A percentile compares a stretch with the other conserved stretches of the same genome.
Conservation (phyloP, 1,284 basidiomycete species). For the Neonothopanus nambi region DNA sequence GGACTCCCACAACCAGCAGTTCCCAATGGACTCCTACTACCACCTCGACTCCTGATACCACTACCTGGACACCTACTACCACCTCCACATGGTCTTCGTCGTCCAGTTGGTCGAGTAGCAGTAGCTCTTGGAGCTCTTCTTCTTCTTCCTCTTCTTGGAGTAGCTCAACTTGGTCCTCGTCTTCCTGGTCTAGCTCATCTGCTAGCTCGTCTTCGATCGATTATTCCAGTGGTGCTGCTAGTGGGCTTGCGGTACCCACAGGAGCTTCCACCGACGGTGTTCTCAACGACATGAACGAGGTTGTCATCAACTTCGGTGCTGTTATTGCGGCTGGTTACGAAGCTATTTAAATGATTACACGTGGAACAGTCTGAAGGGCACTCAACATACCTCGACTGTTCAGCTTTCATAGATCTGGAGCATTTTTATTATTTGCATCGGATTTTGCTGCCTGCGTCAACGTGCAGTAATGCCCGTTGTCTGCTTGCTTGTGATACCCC, state of each 20-base stretch:
- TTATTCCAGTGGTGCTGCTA: conserved; percentile 20
- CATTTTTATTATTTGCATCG: too few species aligned
- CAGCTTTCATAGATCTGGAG: background rate
- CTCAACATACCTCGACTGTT: background rate
- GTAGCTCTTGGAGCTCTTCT: conserved; percentile 22
- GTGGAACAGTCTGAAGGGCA: too few species aligned
- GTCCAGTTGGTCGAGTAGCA: conserved; percentile 15
- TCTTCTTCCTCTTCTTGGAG: conserved; percentile 22
- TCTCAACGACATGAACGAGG: conserved; percentile 34
- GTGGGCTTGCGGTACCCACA: conserved; percentile 33
- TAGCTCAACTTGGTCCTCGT: conserved; percentile 15
- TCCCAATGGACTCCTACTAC: conserved; percentile 24
- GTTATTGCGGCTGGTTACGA: background rate
- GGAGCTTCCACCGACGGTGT: conserved; percentile 30
- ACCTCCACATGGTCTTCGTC: conserved; percentile 21
- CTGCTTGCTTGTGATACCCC: too few species aligned
- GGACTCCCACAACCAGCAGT: conserved; percentile 18
- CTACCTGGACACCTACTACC: conserved; percentile 24
- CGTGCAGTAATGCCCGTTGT: too few species aligned
- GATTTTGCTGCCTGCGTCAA: too few species aligned
- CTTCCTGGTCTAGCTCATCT: conserved; percentile 25
- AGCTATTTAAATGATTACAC: background rate
- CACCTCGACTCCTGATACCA: conserved; percentile 17
- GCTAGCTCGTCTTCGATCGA: conserved; percentile 20
- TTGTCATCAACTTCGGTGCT: conserved; percentile 39